Conservation (phyloP, 768 basidiomycete species). For the Mycena capillaripes region DNA sequence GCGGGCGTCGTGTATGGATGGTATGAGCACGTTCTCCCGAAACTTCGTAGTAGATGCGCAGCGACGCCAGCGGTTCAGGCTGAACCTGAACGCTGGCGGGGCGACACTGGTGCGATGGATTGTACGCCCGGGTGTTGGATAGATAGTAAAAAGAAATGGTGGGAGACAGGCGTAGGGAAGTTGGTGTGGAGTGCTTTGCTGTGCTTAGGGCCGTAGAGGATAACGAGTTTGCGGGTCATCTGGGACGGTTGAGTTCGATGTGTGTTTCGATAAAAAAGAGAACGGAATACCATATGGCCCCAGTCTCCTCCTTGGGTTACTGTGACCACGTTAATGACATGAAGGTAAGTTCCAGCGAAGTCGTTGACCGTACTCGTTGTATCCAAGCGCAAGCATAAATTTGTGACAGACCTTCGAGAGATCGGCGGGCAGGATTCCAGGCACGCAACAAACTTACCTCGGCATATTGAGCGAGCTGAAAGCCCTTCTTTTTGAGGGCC, state of each 20-base stretch:
- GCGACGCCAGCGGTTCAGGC: constrained; percentile 47
- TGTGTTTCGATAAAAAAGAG: background rate
- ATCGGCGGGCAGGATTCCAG: background rate
- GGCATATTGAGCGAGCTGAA: constrained; percentile 52
- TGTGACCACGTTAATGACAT: constrained; percentile 28
- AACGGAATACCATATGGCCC: constrained; percentile 51
- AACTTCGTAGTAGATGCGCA: constrained; percentile 72
- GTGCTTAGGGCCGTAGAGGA: constrained; percentile 52
- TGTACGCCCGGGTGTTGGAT: too few species aligned
- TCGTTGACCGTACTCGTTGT: constrained; percentile 39
- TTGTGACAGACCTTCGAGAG: constrained; percentile 57
- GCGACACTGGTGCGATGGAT: too few species aligned
- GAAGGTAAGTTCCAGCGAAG: background rate
- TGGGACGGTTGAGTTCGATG: constrained; percentile 25
- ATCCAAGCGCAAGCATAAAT: constrained; percentile 63
- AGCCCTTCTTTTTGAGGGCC: constrained; percentile 56
- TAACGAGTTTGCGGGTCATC: constrained; percentile 52
- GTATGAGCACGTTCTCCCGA: constrained; percentile 16
- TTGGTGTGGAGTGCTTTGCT: constrained; percentile 65
- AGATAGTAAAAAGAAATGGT: background rate
- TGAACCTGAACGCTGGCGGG: background rate
- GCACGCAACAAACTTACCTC: constrained; percentile 45
- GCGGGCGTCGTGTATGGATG: background rate
- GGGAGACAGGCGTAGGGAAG: constrained; percentile 48
- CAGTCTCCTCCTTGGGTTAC: constrained; percentile 67